Base-by-base conservation (phyloP, 2,329 filamentous ascomycete genomes). In the Verruconis gallopava region DNA sequence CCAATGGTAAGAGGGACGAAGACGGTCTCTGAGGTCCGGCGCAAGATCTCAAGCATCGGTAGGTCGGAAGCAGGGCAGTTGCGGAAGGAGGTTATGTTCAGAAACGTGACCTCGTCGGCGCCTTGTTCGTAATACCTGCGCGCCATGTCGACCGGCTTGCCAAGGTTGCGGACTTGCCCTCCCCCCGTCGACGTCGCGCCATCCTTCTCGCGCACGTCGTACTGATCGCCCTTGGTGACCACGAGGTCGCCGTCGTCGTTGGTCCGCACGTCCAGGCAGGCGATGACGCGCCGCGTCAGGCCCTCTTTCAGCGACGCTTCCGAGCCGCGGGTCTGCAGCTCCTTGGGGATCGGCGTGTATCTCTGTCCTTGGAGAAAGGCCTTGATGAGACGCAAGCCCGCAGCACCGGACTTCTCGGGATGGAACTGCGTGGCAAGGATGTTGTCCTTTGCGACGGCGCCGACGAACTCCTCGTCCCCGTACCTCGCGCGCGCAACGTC, bases 11-110 rank as follows among this genome's bases (percentile, higher is more conserved):
- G 69, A 2, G 91, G 91, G 2, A 98, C 91, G 57, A 98, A 98
- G 34, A 96, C 89, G 1, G 85, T 89, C 57, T 85, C 75, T 6
- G 88, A 91, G 1, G 89, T 85, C 49, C 77, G 75, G 37, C 86
- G 77, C 37, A 98, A 69, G 42, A 98, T 79, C 64, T 98, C 89
- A 40, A 98, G 77, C 91, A 98, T 98, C 5, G 91, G 91, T 3
- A 88, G 68, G 64, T 98, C 91, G 49, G 80, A 84, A 11, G 96
- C 64, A 5, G 91, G 91, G 50, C 86, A 93, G 66, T 96, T 91
- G 47, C 91, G 80, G 73, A 98, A 98, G 15, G 82, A 91, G 1
- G 89, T 98, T 57, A 98, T 98, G 71, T 98, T 98, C 51, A 98
- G 72, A 62, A 98, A 98, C 1, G 89, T 94, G 43, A 98, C 75